These are phyloP conservation scores for Penicillium simplicissimum DNA, from an alignment of 495 filamentous ascomycete species.

Conservation along the genomic window DNA sequence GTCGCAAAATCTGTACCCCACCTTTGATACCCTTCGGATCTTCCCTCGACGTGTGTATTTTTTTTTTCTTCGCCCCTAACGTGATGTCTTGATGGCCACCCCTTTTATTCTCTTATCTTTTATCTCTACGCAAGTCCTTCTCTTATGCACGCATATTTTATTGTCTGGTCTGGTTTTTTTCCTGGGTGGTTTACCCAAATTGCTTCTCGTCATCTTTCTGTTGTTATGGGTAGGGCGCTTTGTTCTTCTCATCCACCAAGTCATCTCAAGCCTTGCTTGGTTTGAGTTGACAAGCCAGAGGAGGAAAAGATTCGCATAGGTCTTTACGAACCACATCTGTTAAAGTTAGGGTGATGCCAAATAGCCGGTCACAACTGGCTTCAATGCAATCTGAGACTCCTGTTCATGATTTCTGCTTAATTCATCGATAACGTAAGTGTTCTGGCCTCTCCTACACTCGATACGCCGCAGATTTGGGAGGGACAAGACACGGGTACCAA, in stretches of 20 bases:
- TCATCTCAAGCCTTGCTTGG: background rate
- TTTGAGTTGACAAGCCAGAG: conserved; percentile 4
- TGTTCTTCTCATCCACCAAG: background rate
- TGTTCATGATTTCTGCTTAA: background rate
- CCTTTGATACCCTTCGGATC: conserved; percentile 53
- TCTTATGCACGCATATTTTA: conserved; percentile 19
- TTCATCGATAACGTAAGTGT: background rate
- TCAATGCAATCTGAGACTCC: conserved; percentile 14
- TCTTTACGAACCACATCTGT: background rate
- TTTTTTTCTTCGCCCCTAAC: conserved; percentile 31
- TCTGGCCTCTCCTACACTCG: background rate
- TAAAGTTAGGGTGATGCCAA: conserved; percentile 1
- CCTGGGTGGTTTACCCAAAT: background rate
- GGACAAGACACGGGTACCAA: background rate
- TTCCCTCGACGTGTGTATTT: conserved; percentile 44
- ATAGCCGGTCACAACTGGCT: conserved; percentile 1
- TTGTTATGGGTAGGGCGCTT: conserved; percentile 13
- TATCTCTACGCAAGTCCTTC: conserved; percentile 9
- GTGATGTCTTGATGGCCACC: conserved; percentile 50
- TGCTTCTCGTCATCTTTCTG: background rate
- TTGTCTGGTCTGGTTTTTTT: conserved; percentile 21
- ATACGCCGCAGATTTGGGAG: background rate
- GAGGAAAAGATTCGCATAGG: background rate
- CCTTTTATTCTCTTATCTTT: conserved; percentile 16
- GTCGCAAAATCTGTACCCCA: conserved; percentile 34